Evolutionary conservation across 2,329 filamentous ascomycete genomes (phyloP), one percentile per base, ranked within the genome.

Genomic region (Xylaria sp.): DNA sequence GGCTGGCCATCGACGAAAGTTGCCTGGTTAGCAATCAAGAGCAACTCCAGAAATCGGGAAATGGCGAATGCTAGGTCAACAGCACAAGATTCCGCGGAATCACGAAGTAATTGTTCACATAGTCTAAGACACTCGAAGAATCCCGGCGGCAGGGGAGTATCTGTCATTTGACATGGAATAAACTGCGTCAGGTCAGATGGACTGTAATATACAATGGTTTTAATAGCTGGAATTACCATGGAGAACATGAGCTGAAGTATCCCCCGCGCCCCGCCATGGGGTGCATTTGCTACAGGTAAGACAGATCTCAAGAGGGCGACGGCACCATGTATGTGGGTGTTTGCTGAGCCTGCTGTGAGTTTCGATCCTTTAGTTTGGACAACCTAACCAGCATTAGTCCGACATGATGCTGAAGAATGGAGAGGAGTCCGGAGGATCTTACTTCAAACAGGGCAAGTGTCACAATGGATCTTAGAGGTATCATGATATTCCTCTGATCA

Each of bases 391-490:
- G 23, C 7, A 70, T 78, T 59, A 77, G 73, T 60, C 20, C 65
- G 12, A 65, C 9, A 18, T 61, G 25, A 41, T 20, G 1, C 52
- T 54, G 10, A n/a, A 50, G 2, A 57, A 62, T 37, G 15, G 8
- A 54, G 32, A 32, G 51, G 23, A 55, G 55, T 46, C 10, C 41
- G 25, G 34, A 39, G 41, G 13, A 23, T 55, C 56, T 74, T 78
- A 90, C 88, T 82, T 91, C 88, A 70, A 88, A 91, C 76, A 90
- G 82, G 56, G 88, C 87, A 71, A 91, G 83, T 73, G 88, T 82
- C 51, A 90, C 81, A 37, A 90, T 85, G 8, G 85, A 79, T 34
- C 84, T 82, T 71, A 88, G 81, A 18, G 86, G 82, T 50, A 63
- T 69, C 39, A 68, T 25, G 10, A 85, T 81, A 55, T 84, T 79